Evolutionary conservation across 2,329 filamentous ascomycete species (phyloP).

Genomic region (Exophiala sp.): DNA sequence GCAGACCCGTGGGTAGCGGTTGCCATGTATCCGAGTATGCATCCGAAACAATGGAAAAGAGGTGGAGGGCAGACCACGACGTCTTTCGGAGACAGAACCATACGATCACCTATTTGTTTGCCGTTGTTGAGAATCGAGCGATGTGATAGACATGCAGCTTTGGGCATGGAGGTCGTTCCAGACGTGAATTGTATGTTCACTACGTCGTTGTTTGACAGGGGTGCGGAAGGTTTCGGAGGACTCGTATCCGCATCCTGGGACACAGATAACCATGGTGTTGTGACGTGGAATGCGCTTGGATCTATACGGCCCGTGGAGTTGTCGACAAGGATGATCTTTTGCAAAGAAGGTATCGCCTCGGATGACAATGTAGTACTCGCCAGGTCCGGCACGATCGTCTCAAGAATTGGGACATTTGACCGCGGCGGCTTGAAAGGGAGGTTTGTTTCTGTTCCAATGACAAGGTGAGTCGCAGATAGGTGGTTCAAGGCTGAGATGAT

Average conservation of each 20-base stretch:
- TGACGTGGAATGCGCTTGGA: slow-evolving; percentile 38
- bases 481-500: slow-evolving; percentile 74
- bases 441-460: slow-evolving; percentile 86
- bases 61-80: slow-evolving; percentile 63
- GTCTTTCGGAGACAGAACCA: slow-evolving; percentile 73
- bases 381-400: slow-evolving; percentile 52
- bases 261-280: slow-evolving; percentile 48
- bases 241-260: slow-evolving; percentile 40
- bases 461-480: slow-evolving; percentile 67
- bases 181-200: slow-evolving; percentile 97
- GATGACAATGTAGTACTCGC: slow-evolving; percentile 47
- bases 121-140: slow-evolving; percentile 91
- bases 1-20: slow-evolving; percentile 76
- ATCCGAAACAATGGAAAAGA: slow-evolving; percentile 73
- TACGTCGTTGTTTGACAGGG: slow-evolving; percentile 54
- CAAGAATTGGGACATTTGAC: slow-evolving; percentile 57
- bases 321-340: slow-evolving; percentile 70
- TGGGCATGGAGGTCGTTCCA: slow-evolving; percentile 86
- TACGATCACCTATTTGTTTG: slow-evolving; percentile 74
- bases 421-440: slow-evolving; percentile 63
- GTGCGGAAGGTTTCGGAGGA: slow-evolving; percentile 44
- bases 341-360: slow-evolving; percentile 64
- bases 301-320: slow-evolving; percentile 63
- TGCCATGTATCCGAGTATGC: slow-evolving; percentile 91
- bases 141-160: slow-evolving; percentile 87